These are phyloP conservation scores for Thecaphora thlaspeos DNA, from an alignment of 1,284 basidiomycete species.

Conservation along the genomic window DNA sequence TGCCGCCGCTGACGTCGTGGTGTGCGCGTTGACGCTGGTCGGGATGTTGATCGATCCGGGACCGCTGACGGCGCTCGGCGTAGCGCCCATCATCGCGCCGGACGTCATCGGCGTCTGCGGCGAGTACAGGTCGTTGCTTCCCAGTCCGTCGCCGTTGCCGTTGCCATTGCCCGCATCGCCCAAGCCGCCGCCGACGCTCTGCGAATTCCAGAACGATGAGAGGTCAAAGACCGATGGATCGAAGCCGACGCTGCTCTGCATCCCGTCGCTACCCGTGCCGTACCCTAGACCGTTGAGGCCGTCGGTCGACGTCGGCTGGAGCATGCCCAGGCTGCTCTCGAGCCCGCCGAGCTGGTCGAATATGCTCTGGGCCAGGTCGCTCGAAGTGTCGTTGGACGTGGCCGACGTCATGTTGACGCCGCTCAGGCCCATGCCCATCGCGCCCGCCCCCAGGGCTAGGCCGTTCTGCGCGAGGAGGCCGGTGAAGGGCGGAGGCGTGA, in stretches of 20 bases:
- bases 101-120: too few species aligned
- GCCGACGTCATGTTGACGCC: conserved; percentile 23
- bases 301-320: conserved; percentile 34
- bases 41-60: conserved; percentile 30
- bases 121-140: too few species aligned
- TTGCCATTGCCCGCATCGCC: neutral
- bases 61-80: conserved; percentile 9
- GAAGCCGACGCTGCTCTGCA: neutral
- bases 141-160: too few species aligned
- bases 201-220: neutral
- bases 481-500: conserved; percentile 31
- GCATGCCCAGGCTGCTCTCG: conserved; percentile 38
- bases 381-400: conserved; percentile 22
- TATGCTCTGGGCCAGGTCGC: conserved; percentile 40
- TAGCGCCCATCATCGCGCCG: neutral
- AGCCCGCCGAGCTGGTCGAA: conserved; percentile 44
- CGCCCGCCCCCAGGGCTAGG: too few species aligned
- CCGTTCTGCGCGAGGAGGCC: conserved; percentile 12
- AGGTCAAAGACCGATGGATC: neutral
- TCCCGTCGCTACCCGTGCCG: conserved; percentile 3
- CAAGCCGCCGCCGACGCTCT: neutral
- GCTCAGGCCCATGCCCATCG: too few species aligned
- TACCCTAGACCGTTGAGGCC: conserved; percentile 30
- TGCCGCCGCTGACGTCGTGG: too few species aligned
- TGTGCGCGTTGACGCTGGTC: conserved; percentile 4